Evolutionary conservation across 1,284 basidiomycete genomes (phyloP), one percentile per base, ranked within the genome.

Genomic region (Apiotrichum laibachii): DNA sequence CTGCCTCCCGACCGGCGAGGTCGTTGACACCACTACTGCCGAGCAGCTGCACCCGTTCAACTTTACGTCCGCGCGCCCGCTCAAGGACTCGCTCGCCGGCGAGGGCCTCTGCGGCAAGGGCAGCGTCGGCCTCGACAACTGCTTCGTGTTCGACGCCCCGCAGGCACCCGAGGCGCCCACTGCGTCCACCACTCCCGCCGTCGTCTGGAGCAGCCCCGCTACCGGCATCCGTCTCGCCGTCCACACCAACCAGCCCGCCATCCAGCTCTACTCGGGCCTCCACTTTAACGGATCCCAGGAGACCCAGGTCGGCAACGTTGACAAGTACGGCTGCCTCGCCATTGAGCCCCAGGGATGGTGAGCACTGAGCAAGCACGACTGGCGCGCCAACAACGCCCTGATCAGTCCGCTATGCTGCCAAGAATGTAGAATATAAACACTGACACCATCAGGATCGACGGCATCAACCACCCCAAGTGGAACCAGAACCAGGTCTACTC

Each of bases 381-480:
- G 26, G 26, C n/a, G n/a, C n/a, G n/a, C n/a, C n/a, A n/a, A n/a
- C n/a, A n/a, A n/a, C n/a, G n/a, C n/a, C n/a, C n/a, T n/a, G n/a
- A n/a, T n/a, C n/a, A n/a, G n/a, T n/a, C n/a, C n/a, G n/a, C n/a
- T n/a, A n/a, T n/a, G n/a, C n/a, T n/a, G n/a, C n/a, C n/a, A n/a
- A n/a, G n/a, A n/a, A n/a, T n/a, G n/a, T n/a, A n/a, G n/a, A n/a
- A n/a, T n/a, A n/a, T n/a, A n/a, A n/a, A 7, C 16, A 45, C 51
- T 53, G 34, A 51, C 26, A 31, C 44, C 5, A 11, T 6, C 48
- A 57, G 52, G 50, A 67, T 67, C 34, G 65, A 67, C 50, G 64
- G 65, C 10, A 67, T 71, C 53, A 70, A 67, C 51, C 64, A 72
- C 26, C 69, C 70, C 26, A 64, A 69, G 52, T 73, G 72, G 72